A percentile compares a stretch with the other conserved stretches of the same genome.
Conservation (phyloP, 2,329 filamentous ascomycete species). For the Microsporum ferrugineum region DNA sequence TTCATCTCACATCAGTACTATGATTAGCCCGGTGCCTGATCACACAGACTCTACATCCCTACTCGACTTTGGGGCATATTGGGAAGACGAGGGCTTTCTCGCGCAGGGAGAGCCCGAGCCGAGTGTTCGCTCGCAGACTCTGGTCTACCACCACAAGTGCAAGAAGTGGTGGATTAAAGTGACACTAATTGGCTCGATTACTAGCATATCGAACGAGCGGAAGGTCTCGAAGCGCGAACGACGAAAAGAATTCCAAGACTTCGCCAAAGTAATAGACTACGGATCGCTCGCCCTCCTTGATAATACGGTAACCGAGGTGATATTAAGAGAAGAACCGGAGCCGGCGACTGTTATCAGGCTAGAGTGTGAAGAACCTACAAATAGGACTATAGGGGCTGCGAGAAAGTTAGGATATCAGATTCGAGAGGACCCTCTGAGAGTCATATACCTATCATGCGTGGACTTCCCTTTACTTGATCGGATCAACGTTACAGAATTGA, state of each 20-base stretch:
- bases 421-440: conserved; percentile 2
- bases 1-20: background rate
- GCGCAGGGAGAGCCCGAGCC: background rate
- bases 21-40: background rate
- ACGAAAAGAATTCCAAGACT: conserved; percentile 8
- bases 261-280: conserved; percentile 13
- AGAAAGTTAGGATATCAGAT: background rate
- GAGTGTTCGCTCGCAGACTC: conserved; percentile 10
- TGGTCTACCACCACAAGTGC: conserved; percentile 11
- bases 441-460: conserved; percentile 6
- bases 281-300: conserved; percentile 11
- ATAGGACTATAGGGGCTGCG: background rate
- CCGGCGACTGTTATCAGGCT: background rate
- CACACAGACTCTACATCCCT: background rate
- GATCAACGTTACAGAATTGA: conserved; percentile 10
- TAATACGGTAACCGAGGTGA: conserved; percentile 9
- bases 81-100: conserved; percentile 6
- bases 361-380: background rate
- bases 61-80: conserved; percentile 4
- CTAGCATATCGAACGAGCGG: conserved; percentile 7
- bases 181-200: conserved; percentile 4
- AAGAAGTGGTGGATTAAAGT: conserved; percentile 12
- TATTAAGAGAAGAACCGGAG: background rate
- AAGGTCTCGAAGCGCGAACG: conserved; percentile 1
- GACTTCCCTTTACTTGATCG: conserved; percentile 10